Base-by-base conservation (phyloP, 345 rosid species). In the Acer saccharum region DNA sequence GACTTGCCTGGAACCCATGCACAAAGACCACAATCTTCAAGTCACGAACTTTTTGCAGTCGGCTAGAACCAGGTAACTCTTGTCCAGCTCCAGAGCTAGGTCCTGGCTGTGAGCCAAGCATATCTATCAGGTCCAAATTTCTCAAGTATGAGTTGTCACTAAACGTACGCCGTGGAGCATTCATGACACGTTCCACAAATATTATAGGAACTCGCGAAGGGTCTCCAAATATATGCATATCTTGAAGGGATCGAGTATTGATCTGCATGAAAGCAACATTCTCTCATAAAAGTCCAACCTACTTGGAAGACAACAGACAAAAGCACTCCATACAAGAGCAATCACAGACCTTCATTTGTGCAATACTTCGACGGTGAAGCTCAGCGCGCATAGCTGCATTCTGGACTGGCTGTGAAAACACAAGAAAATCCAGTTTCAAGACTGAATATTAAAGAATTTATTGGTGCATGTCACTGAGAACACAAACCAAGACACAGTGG, bases 1-100 rank as follows among this genome's bases (percentile, higher is more conserved):
- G 76, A 75, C 90, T 85, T 91, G 83, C 98, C 97, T 96, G 98
- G 87, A 96, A 96, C 48, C 98, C 99, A 82, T 94, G 99, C 83
- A 96, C 97, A 65, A 96, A 96, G 58, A 96, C 83, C 55, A 89
- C 97, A 54, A 89, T 80, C 86, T 92, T 96, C 81, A 96, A 83
- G 44, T 89, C 87, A 50, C 88, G 88, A 25, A 82, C 83, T 65
- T 55, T 88, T 76, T 87, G 85, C 60, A 72, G 84, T n/a, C 65
- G 71, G 43, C 32, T 72, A 25, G 76, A 41, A 69, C 55, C 79
- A 70, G 84, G 76, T 58, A 77, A 69, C 68, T 84, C 83, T 66
- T 82, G 88, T 52, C 75, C 80, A 10, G 80, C 69, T 50, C 86
- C 88, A 57, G 80, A 67, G 52, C 74, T 58, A 71, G 79, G 17